Evolutionary conservation across 306 rosid genomes (phyloP), one percentile per base, ranked within the genome.

Genomic region (Citrullus colocynthis): DNA sequence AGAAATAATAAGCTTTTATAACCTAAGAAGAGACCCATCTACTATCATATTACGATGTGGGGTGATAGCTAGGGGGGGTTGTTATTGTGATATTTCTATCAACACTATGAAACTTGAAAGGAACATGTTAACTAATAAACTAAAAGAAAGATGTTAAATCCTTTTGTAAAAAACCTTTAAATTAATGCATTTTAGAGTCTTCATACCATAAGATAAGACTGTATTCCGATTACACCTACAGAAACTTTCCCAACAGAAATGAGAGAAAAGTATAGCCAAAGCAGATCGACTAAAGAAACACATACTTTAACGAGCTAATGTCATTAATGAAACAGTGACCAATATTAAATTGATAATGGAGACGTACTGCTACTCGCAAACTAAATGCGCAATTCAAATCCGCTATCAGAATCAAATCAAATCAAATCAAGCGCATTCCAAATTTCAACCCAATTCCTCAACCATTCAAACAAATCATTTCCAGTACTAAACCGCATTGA

Each of bases 271-370:
- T 56, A 20, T 45, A 4, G 39, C 75, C 57, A 20, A 70, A 69
- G 30, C 57, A 70, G 54, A 70, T 45, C 37, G 18, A 45, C 44
- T 20, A 45, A 70, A 45, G n/a, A 24, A 45, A 24, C 39, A 6
- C 36, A 70, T 10, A 14, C 73, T 64, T 24, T 15, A 28, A 64
- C 80, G 58, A 77, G 76, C 73, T 67, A 58, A 18, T 21, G 30
- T 24, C 49, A 79, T 36, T 2, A 51, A 79, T 20, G 70, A 74
- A 82, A 79, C 66, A 78, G 74, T 70, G 74, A 73, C 45, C 32
- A 15, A 3, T 18, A 42, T 81, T 61, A 36, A 78, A 74, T 4
- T n/a, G 70, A 69, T 70, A n/a, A n/a, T n/a, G n/a, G n/a, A 7
- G 51, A 66, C 9, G 14, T 2, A 41, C 75, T 69, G 14, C 17